Evolutionary conservation across 1,284 basidiomycete genomes (phyloP), one percentile per base, ranked within the genome.

Genomic region (Meripilus lineatus): DNA sequence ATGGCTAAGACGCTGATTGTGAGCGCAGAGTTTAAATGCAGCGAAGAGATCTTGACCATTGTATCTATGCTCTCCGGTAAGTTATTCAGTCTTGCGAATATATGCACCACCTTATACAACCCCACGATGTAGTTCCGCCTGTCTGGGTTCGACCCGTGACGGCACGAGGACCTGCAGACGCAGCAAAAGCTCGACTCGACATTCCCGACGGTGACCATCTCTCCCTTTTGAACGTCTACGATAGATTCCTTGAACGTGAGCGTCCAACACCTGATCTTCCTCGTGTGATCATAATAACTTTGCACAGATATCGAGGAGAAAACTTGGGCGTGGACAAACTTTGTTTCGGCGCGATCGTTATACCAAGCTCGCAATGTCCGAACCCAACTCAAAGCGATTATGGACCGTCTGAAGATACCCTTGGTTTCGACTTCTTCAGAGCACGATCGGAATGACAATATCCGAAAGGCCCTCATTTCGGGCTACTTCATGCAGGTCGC

Each of bases 401-500:
- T 99, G 95, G 93, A 98, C 68, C 84, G 84, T n/a, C 88, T 76
- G 58, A 87, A 92, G 53, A 69, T 97, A 30, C 85, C 90, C 22
- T 66, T 95, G 15, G 68, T 94, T 21, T 86, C 89, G n/a, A 80
- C 85, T 1, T 64, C 69, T 2, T 89, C 97, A 58, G 81, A 89
- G 64, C 80, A 79, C 61, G 88, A 84, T 58, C 81, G 91, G 59
- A 90, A 83, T 67, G 59, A 70, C 47, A 87, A 89, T 56, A 85
- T 99, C 48, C 81, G 91, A 23, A 84, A 87, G 65, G 85, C 89
- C 1, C 73, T 99, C 35, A 86, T 91, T 0, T 90, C 87, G 58
- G 95, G 94, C 1, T 99, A 93, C 75, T 99, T 99, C 70, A 97
- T 97, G 95, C 95, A 98, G 63, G 84, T 95, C 6, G 95, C 94